Evolutionary conservation across 2,329 filamentous ascomycete species (phyloP), one percentile per base, ranked within the genome.

Genomic region (Fusarium dimerum): DNA sequence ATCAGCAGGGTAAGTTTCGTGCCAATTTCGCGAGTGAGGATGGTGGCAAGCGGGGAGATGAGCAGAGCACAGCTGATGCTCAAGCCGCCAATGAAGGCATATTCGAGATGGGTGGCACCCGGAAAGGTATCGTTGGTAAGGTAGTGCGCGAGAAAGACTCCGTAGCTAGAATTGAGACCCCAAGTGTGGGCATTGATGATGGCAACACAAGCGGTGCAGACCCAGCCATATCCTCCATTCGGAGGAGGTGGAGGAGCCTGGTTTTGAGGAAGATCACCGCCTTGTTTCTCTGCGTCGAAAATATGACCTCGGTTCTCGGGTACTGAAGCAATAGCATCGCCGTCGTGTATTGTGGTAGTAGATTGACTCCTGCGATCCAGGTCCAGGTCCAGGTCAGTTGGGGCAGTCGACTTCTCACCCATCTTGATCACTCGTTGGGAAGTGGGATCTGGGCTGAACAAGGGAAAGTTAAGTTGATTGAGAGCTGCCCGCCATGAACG

Each of bases 171-270:
- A 67, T 90, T 91, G 55, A 91, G 73, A 8, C 88, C 88, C 88
- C 88, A 91, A 1, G 87, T 90, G 65, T 90, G 87, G 8, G 79
- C 83, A 65, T 88, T 89, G 51, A 88, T 79, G 55, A 83, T 55
- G 32, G 68, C 67, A 16, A 72, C 68, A 51, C 69, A 70, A 12
- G 63, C 62, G 3, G 71, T 71, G 54, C 72, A 74, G 3, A 77
- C 67, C 76, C 75, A 78, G 30, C 75, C 76, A 57, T 86, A 87
- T 13, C 84, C 84, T 40, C 84, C 84, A 63, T 86, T 76, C 0
- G 83, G 82, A 2, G 81, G 78, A 0, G 68, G 68, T 10, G 64
- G 60, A 11, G 66, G 60, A 1, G 48, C 48, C n/a, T 62, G 49
- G 39, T 49, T 48, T 26, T 48, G 51, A 26, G 59, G 52, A 30